Conservation (phyloP, 106 monocot genomes). For the Acorus calamus region DNA sequence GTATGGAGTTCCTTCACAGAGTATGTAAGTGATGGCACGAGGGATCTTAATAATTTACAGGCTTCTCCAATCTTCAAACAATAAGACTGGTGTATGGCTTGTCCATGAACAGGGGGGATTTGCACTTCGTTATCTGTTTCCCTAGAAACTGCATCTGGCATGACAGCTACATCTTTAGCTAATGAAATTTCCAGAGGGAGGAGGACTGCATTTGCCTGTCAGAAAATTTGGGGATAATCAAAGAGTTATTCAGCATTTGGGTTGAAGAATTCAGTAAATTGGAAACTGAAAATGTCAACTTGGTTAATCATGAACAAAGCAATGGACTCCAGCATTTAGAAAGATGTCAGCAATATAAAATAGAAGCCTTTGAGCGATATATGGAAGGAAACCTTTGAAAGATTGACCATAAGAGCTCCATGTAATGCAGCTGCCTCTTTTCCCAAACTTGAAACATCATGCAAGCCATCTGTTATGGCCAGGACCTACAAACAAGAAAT, state of each 20-base stretch:
- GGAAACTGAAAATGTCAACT: neutral
- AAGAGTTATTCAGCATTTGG: neutral
- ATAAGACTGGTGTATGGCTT: conserved; percentile 74
- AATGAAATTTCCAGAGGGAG: conserved; percentile 82
- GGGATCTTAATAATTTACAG: conserved; percentile 39
- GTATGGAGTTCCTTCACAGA: conserved; percentile 51
- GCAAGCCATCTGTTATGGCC: conserved; percentile 75
- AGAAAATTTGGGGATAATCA: neutral
- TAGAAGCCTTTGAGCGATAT: neutral
- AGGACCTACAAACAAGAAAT: conserved; percentile 46
- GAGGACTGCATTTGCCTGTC: conserved; percentile 59
- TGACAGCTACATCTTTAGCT: conserved; percentile 42
- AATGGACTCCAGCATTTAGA: neutral
- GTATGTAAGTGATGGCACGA: conserved; percentile 50
- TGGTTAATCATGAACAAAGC: neutral
- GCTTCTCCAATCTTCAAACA: conserved; percentile 51
- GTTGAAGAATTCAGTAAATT: neutral
- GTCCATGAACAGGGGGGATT: conserved; percentile 55
- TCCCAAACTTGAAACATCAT: conserved; percentile 68
- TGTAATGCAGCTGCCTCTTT: conserved; percentile 74
- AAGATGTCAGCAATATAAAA: neutral
- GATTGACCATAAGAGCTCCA: conserved; percentile 42
- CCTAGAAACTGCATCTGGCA: conserved; percentile 37
- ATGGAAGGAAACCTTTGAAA: conserved; percentile 51
- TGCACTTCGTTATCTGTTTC: conserved; percentile 39